A percentile compares a stretch with the other conserved stretches of the same genome.
phyloP scores from a whole-genome alignment of 2,329 filamentous ascomycete species.

The Madurella mycetomatis region DNA sequence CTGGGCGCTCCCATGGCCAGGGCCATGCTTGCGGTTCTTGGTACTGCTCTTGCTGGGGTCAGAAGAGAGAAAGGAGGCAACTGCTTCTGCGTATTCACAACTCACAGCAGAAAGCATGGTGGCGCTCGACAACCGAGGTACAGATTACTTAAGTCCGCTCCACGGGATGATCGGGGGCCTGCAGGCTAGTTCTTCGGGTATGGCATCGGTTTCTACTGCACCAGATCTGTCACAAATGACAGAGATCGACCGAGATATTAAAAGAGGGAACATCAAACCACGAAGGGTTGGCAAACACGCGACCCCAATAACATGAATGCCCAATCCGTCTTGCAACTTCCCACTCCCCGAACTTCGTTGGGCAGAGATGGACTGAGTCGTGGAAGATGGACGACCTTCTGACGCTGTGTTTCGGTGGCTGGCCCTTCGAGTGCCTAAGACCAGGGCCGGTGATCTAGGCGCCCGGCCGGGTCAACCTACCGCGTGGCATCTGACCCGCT shows the following conservation, averaged over 20 bases:
- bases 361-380: neutral
- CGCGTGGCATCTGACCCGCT: too few species aligned
- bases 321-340: slow-evolving; percentile 6
- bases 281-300: neutral
- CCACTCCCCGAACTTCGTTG: neutral
- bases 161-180: neutral
- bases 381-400: neutral
- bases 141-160: neutral
- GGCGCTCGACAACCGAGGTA: neutral
- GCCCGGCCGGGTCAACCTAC: too few species aligned
- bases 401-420: neutral
- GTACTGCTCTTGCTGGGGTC: neutral
- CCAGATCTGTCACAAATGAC: slow-evolving; percentile 21
- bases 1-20: neutral
- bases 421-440: neutral
- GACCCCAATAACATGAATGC: slow-evolving; percentile 6
- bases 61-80: neutral
- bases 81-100: neutral
- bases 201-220: neutral
- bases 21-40: slow-evolving; percentile 3
- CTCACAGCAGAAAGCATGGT: neutral
- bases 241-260: slow-evolving; percentile 13
- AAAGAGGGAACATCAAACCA: neutral
- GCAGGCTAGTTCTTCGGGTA: neutral
- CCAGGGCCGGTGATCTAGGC: neutral